phyloP scores from a whole-genome alignment of 495 filamentous ascomycete genomes.

The Talaromyces proteolyticus region DNA sequence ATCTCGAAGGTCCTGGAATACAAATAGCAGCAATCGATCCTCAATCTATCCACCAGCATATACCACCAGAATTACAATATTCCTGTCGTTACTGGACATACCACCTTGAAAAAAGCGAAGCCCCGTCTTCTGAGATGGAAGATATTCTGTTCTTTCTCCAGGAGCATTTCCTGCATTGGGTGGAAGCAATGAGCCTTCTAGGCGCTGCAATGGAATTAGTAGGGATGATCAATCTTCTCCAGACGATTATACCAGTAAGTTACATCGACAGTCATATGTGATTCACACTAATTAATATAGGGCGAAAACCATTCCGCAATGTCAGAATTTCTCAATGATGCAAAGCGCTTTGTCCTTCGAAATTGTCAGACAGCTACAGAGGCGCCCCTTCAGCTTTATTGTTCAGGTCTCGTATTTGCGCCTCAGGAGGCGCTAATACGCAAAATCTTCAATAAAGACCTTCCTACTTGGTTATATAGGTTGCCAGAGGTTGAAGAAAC shows the following conservation, averaged over 20 bases:
- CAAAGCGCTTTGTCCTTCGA: conserved; percentile 26
- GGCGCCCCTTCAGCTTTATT: conserved; percentile 18
- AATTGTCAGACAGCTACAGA: conserved; percentile 26
- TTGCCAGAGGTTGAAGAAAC: conserved; percentile 13
- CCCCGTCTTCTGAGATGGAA: conserved; percentile 15
- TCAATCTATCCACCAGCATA: conserved; percentile 9
- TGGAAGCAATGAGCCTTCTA: conserved; percentile 37
- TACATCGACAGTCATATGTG: not conserved
- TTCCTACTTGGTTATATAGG: conserved; percentile 12
- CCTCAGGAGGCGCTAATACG: conserved; percentile 23
- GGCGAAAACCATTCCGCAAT: conserved; percentile 11
- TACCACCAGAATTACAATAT: conserved; percentile 26
- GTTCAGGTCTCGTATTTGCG: conserved; percentile 26
- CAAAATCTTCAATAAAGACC: conserved; percentile 9
- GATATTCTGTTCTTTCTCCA: conserved; percentile 25
- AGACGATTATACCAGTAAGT: conserved; percentile 2
- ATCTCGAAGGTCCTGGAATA: conserved; percentile 16
- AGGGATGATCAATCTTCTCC: conserved; percentile 2
- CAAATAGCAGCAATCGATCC: conserved; percentile 14
- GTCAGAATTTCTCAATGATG: conserved; percentile 22
- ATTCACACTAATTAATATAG: conserved; percentile 4
- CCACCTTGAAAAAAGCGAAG: conserved; percentile 25
- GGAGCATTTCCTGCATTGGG: conserved; percentile 39
- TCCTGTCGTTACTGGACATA: conserved; percentile 37
- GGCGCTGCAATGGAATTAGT: conserved; percentile 20